Evolutionary conservation across 768 basidiomycete genomes (phyloP), one percentile per base, ranked within the genome.

Genomic region (Cantharellus cinnabarinus): DNA sequence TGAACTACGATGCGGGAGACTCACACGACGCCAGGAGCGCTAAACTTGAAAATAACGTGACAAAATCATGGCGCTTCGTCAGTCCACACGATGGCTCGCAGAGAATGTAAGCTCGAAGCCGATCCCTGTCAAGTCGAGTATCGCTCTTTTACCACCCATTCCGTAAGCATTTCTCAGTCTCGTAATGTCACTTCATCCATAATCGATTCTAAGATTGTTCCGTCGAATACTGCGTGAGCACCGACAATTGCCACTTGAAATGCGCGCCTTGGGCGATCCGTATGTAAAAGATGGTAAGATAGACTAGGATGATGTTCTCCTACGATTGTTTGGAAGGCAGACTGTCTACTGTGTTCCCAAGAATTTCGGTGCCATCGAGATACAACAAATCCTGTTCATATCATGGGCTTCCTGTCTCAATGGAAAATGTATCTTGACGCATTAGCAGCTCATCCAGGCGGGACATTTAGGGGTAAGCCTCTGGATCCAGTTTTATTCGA

Each of bases 401-500:
- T 97, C 62, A 94, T 98, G 68, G 91, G 89, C 2, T 99, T 99
- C 67, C 75, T 98, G 4, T 83, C 85, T 2, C 88, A 97, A 66
- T 99, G 94, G 94, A 95, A 94, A 69, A 68, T 78, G 60, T 98
- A 99, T 69, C 75, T 97, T 59, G 89, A 94, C 64, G 70, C 78
- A 61, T 68, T 85, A 41, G 81, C 80, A 7, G 70, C 65, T 37
- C 76, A 74, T 10, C 66, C 71, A 3, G 73, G 76, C 41, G 56
- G 58, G 2, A 71, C 67, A 2, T 89, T 85, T 65, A 66, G 66
- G 39, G 85, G 84, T 40, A 82, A 78, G 68, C 82, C 71, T 61
- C 70, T 91, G 42, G 85, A 90, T 67, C 68, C 79, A 5, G 80
- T 78, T 1, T 66, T 79, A 35, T 79, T 87, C 63, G 87, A 89